Base-by-base conservation (phyloP, 169 alveolate species). In the Plasmodium knowlesi region DNA sequence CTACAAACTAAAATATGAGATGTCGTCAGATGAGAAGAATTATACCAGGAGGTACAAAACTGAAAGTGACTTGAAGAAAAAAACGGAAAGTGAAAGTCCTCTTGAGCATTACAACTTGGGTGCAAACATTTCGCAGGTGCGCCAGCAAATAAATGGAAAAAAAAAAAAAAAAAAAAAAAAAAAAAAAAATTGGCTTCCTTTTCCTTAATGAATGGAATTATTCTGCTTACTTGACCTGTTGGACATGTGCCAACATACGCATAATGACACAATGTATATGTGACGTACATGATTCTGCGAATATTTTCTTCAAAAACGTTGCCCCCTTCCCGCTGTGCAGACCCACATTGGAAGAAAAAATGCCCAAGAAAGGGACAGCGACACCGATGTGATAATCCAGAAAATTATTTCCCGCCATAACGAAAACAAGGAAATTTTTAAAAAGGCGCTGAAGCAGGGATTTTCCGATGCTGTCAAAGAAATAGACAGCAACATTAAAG, bases 321-420 rank as follows among this genome's bases (percentile, higher is more conserved):
- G 22, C 10, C 28, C 53, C 41, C 37, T 83, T 61, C 46, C 46
- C 74, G 22, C 73, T 39, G 22, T 32, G 2, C 32, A 90, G 95
- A 61, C 28, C 25, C 82, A 81, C 25, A 46, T 25, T 39, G 37
- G 54, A 16, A 32, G 57, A 22, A 71, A 90, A 5, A 67, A 41
- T 12, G 34, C 9, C 22, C 28, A 12, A 10, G 95, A 90, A 30
- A 41, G 72, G 57, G 95, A 90, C 50, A 90, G 92, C 61, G 95
- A 90, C 34, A 90, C 85, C 4, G 95, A 90, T 19, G 83, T 81
- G 30, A 90, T 90, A 8, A 80, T 90, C 50, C 81, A 76, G 46
- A 90, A 90, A 90, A 90, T 90, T 39, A 80, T 90, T 30, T 80
- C 92, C 74, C 74, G 92, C 19, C 91, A 90, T 46, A 90, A 82